A percentile compares a stretch with the other conserved stretches of the same genome.
Conservation (phyloP, 805 yeast species). For the Barnettozyma sucrosica region DNA sequence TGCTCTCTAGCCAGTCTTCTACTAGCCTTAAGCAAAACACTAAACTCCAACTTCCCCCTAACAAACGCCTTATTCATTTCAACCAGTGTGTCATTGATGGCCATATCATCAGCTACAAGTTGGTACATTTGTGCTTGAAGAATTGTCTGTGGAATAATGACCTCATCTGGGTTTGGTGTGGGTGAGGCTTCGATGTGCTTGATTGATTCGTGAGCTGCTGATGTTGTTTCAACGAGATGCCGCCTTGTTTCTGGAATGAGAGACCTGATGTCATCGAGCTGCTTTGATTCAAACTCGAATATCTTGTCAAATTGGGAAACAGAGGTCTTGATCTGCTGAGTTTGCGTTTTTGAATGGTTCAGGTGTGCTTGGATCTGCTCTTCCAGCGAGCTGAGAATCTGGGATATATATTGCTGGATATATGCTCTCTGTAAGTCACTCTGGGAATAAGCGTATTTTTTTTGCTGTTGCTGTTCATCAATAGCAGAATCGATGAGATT, state of each 20-base stretch:
- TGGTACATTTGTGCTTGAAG: slow-evolving; percentile 59
- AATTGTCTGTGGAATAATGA: slow-evolving; percentile 44
- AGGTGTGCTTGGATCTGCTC: slow-evolving; percentile 7
- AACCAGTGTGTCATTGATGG: slow-evolving; percentile 63
- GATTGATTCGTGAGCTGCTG: slow-evolving; percentile 27
- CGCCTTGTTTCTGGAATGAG: slow-evolving; percentile 27
- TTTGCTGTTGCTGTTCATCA: background rate
- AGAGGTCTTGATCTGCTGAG: slow-evolving; percentile 27
- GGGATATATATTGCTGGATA: slow-evolving; percentile 1
- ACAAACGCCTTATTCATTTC: slow-evolving; percentile 53
- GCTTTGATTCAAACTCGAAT: slow-evolving; percentile 29
- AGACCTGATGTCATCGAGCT: slow-evolving; percentile 23
- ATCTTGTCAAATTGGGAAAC: slow-evolving; percentile 33
- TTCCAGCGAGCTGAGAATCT: slow-evolving; percentile 4
- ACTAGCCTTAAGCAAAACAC: slow-evolving; percentile 33
- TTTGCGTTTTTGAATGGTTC: slow-evolving; percentile 20
- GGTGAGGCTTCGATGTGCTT: slow-evolving; percentile 27
- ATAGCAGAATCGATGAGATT: background rate
- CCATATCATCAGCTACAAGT: slow-evolving; percentile 57
- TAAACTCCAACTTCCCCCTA: slow-evolving; percentile 38
- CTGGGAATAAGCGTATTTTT: slow-evolving; percentile 1
- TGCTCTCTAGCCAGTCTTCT: slow-evolving; percentile 60
- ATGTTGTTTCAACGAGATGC: slow-evolving; percentile 27
- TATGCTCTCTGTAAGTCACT: background rate
- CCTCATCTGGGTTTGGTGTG: slow-evolving; percentile 35